Conservation (phyloP, 768 basidiomycete genomes). For the Mycena vulgaris region DNA sequence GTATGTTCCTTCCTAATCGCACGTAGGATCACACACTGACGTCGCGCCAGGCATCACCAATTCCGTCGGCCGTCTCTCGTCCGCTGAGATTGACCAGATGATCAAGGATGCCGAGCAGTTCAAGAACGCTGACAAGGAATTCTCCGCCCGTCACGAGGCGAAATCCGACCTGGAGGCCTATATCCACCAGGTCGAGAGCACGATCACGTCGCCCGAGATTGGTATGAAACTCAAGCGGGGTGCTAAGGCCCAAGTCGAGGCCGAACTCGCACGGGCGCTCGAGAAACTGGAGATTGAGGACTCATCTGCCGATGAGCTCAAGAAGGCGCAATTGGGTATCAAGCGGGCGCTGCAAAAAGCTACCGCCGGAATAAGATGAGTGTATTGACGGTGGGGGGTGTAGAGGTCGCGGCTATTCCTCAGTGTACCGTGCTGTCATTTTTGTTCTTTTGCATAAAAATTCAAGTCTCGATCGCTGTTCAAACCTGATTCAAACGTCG, state of each 20-base stretch:
- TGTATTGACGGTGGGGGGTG: constrained; percentile 27
- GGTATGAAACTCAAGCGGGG: constrained; percentile 99
- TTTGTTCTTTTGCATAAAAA: constrained; percentile 39
- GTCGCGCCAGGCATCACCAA: constrained; percentile 87
- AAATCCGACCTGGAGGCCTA: constrained; percentile 99
- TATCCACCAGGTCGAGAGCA: constrained; percentile 96
- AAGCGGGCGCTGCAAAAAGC: constrained; percentile 99
- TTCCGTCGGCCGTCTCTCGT: constrained; percentile 98
- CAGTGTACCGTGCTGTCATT: constrained; percentile 37
- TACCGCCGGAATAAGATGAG: constrained; percentile 87
- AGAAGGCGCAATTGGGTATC: constrained; percentile 95
- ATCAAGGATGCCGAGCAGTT: constrained; percentile 99
- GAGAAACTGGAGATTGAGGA: constrained; percentile 99
- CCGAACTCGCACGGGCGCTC: constrained; percentile 96
- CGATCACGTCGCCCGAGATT: constrained; percentile 96
- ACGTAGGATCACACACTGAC: constrained; percentile 31
- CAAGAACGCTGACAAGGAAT: constrained; percentile 98
- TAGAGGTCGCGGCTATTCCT: constrained; percentile 35
- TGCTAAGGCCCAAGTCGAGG: constrained; percentile 94
- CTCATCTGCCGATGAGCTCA: constrained; percentile 92
- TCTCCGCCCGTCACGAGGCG: constrained; percentile 97
- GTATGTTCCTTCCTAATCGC: constrained; percentile 60
- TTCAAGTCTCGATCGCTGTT: constrained; percentile 26
- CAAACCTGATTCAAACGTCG: background rate
- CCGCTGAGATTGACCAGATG: constrained; percentile 99